Evolutionary conservation across 2,329 filamentous ascomycete genomes (phyloP).

Genomic region (Fonsecaea pugnacius): DNA sequence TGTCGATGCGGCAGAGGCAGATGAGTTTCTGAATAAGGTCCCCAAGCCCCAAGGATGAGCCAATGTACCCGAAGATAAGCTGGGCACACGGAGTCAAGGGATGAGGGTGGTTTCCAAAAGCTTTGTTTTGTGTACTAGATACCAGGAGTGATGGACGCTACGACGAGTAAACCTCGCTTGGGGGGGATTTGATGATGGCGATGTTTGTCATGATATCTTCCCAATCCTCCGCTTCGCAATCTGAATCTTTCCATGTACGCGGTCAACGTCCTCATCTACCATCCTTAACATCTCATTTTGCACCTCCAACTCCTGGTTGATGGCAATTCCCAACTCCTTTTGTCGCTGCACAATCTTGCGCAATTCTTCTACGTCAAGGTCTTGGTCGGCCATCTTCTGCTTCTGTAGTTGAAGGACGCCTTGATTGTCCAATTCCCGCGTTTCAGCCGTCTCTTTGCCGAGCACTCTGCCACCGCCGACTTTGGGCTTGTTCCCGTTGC

Average conservation of each 20-base stretch:
- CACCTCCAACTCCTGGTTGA: conserved; percentile 65
- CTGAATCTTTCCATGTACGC: conserved; percentile 52
- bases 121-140: conserved; percentile 7
- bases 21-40: conserved; percentile 23
- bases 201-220: conserved; percentile 49
- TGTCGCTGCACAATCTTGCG: conserved; percentile 63
- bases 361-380: conserved; percentile 63
- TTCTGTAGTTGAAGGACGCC: conserved; percentile 67
- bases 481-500: conserved; percentile 37
- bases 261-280: conserved; percentile 63
- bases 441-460: conserved; percentile 63
- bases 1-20: conserved; percentile 21
- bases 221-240: conserved; percentile 53
- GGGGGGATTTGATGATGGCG: neutral
- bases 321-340: conserved; percentile 65
- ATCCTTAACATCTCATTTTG: conserved; percentile 65
- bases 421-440: conserved; percentile 66
- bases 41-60: neutral
- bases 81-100: neutral
- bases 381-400: conserved; percentile 66
- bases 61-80: neutral
- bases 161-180: neutral
- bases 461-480: conserved; percentile 56
- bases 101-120: neutral
- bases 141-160: neutral